Base-by-base conservation (phyloP, 2,329 filamentous ascomycete species). In the Botryotinia calthae region DNA sequence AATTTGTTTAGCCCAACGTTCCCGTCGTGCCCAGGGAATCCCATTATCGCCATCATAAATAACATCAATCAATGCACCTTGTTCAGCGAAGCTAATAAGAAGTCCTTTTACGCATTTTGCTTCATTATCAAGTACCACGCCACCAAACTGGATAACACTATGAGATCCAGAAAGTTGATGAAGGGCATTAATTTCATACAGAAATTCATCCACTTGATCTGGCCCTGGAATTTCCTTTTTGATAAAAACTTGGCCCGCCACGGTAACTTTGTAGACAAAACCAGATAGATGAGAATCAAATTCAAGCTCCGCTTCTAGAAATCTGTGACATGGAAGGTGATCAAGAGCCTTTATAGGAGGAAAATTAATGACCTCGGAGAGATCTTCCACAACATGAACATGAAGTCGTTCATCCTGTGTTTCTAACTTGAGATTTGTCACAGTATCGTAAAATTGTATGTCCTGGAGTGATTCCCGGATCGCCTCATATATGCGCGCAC, bases 171-270 rank as follows among this genome's bases (percentile, higher is more conserved):
- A 86, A 25, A 99, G 85, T 44, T 89, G 89, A 81, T 92, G 91
- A n/a, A 99, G 88, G 5, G 95, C 95, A 81, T 98, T 98, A 81
- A 98, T 93, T 83, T 99, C 96, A 81, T 99, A 99, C 2, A 98
- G 85, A 79, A 99, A 99, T 81, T 98, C 96, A 75, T 98, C 95
- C 31, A 98, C 91, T 0, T 93, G 96, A 79, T 98, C 95, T 2
- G 95, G 95, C 1, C 95, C 95, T 0, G 96, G 96, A 25, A 99
- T 98, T 80, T 99, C 96, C 82, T 99, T 99, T 82, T 98, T 98
- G 83, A 99, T 97, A 78, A 94, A 91, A 2, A 89, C 84, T 73
- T 87, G 84, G 16, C 88, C 90, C 73, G 88, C 85, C 51, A 94
- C 88, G 22, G 85, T 87, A 72, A 99, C 94, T 81, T 97, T 97